These are phyloP conservation scores for Neurospora sp. DNA, from an alignment of 495 filamentous ascomycete species.

Conservation along the genomic window DNA sequence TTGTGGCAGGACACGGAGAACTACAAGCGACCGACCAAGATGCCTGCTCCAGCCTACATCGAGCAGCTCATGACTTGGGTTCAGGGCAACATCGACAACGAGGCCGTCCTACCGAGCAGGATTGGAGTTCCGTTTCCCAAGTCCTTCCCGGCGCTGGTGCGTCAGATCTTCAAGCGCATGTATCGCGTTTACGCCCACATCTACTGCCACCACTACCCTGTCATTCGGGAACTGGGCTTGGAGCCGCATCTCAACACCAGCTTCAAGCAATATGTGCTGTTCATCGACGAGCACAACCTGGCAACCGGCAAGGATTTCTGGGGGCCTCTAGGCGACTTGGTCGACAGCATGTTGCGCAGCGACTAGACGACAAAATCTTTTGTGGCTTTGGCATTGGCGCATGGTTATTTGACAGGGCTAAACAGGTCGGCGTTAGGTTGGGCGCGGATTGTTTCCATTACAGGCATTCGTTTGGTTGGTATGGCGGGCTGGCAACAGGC, in stretches of 20 bases:
- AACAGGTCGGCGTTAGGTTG: neutral
- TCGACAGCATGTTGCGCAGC: conserved; percentile 92
- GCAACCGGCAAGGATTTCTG: conserved; percentile 93
- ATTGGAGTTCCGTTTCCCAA: conserved; percentile 96
- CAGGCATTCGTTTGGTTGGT: neutral
- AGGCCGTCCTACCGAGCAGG: conserved; percentile 83
- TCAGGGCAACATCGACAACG: conserved; percentile 90
- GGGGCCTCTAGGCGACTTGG: conserved; percentile 91
- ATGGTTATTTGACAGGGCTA: neutral
- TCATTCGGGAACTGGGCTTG: conserved; percentile 86
- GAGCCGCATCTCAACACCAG: conserved; percentile 97
- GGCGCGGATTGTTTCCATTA: neutral
- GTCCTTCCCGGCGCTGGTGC: conserved; percentile 72
- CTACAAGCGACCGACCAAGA: conserved; percentile 93
- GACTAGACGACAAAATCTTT: conserved; percentile 41
- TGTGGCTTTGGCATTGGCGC: neutral
- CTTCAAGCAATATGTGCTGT: conserved; percentile 98
- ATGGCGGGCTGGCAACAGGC: neutral
- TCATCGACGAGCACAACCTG: conserved; percentile 85
- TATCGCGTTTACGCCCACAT: conserved; percentile 99
- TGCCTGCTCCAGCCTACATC: conserved; percentile 94
- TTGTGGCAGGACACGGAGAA: conserved; percentile 94
- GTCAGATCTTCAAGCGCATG: conserved; percentile 95
- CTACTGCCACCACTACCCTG: conserved; percentile 98
- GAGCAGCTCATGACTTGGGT: conserved; percentile 97